A percentile compares a stretch with the other conserved stretches of the same genome.
These are phyloP conservation scores for Penicillium sp. DNA, from an alignment of 2,329 filamentous ascomycete genomes.

Conservation along the genomic window DNA sequence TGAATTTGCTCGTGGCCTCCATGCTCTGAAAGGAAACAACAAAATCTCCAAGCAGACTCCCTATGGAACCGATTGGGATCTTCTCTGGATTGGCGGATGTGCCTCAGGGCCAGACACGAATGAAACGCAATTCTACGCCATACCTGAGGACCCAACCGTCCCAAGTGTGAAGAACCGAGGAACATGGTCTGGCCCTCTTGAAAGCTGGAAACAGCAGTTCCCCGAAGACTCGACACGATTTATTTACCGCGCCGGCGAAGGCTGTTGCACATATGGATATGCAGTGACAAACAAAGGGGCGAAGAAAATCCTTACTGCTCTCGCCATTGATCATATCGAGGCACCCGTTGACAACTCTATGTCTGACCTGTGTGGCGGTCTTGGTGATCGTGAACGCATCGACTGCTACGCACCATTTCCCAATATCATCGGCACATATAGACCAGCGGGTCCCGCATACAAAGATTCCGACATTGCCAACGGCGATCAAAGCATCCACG, in stretches of 20 bases:
- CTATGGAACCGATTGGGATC: constrained; percentile 55
- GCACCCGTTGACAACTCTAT: constrained; percentile 47
- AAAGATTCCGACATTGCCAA: constrained; percentile 30
- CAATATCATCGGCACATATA: constrained; percentile 50
- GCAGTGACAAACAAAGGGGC: constrained; percentile 41
- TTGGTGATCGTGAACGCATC: constrained; percentile 27
- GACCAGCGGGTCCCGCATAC: constrained; percentile 36
- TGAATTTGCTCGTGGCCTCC: constrained; percentile 34
- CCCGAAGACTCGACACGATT: constrained; percentile 38
- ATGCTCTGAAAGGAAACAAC: constrained; percentile 31
- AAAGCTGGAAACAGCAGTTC: constrained; percentile 18
- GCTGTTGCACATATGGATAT: constrained; percentile 41
- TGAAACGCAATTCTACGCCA: constrained; percentile 29
- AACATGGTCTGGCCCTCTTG: constrained; percentile 21
- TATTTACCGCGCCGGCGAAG: constrained; percentile 35
- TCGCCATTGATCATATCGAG: constrained; percentile 28
- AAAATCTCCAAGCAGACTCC: constrained; percentile 37
- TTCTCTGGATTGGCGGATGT: constrained; percentile 55
- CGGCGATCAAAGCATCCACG: constrained; percentile 17
- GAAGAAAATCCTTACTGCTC: constrained; percentile 36
- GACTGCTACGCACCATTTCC: constrained; percentile 46
- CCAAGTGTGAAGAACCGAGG: constrained; percentile 18
- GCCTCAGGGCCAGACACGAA: constrained; percentile 33
- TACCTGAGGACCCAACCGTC: constrained; percentile 36
- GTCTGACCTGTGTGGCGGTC: constrained; percentile 48